Evolutionary conservation across 2,329 filamentous ascomycete species (phyloP).

Genomic region (Plectosphaerella plurivora): DNA sequence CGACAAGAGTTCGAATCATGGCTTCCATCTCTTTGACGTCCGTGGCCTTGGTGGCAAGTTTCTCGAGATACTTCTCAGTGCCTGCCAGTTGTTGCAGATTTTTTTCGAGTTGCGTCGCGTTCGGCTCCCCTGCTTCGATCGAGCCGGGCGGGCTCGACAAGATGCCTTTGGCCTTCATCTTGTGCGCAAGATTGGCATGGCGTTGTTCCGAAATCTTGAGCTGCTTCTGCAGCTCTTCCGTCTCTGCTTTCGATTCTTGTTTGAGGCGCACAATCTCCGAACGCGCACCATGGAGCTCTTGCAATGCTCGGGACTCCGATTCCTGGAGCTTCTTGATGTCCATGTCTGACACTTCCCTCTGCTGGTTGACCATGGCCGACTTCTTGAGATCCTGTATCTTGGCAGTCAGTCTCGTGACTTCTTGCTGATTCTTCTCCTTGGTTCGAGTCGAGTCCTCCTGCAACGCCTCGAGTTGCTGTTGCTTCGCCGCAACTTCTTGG

Average conservation of each 20-base stretch:
- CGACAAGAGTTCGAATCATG: not conserved
- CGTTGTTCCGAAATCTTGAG: constrained; percentile 7
- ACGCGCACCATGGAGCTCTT: not conserved
- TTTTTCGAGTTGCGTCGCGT: not conserved
- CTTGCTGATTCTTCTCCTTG: no score
- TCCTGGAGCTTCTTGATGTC: not conserved
- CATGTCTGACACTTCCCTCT: no score
- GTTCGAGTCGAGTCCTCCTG: no score
- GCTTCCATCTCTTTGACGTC: not conserved
- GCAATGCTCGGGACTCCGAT: not conserved
- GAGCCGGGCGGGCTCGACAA: not conserved
- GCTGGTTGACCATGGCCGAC: no score
- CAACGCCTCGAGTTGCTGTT: no score
- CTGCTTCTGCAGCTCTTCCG: constrained; percentile 1
- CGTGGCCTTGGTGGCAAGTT: not conserved
- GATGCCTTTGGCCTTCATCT: constrained; percentile 2
- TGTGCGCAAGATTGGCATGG: constrained; percentile 8
- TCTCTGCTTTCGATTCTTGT: no score
- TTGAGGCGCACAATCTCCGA: no score
- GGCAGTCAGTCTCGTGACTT: no score
- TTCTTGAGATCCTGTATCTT: no score
- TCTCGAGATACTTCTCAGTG: not conserved
- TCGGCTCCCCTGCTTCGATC: no score
- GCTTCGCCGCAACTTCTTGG: no score
- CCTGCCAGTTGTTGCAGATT: constrained; percentile 3